These are phyloP conservation scores for Tylopilus plumbeoviolaceoides DNA, from an alignment of 768 basidiomycete species.

Conservation along the genomic window DNA sequence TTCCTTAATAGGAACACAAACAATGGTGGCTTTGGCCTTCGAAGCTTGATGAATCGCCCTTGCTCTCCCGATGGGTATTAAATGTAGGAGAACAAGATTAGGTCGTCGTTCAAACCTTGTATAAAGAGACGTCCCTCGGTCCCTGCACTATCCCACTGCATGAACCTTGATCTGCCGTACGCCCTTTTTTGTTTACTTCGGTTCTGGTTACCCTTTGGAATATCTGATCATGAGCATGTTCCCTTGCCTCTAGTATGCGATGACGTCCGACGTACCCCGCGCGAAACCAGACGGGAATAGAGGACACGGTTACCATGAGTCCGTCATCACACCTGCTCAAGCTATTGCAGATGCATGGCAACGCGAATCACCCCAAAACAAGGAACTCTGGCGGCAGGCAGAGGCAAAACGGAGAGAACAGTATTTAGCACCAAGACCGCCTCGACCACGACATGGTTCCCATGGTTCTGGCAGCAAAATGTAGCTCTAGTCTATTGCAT, in stretches of 20 bases:
- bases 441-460: constrained; percentile 25
- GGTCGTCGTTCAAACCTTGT: constrained; percentile 30
- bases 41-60: constrained; percentile 19
- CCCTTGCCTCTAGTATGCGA: constrained; percentile 29
- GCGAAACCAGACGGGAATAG: constrained; percentile 33
- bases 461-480: constrained; percentile 47
- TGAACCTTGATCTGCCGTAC: constrained; percentile 37
- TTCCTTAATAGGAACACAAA: constrained; percentile 31
- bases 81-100: constrained; percentile 31
- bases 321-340: constrained; percentile 47
- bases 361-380: constrained; percentile 53
- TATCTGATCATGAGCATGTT: constrained; percentile 32
- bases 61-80: constrained; percentile 24
- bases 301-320: constrained; percentile 26
- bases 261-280: constrained; percentile 34
- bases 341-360: constrained; percentile 70
- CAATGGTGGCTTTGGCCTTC: constrained; percentile 26
- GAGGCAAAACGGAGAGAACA: constrained; percentile 45
- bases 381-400: constrained; percentile 57
- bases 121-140: constrained; percentile 32
- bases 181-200: constrained; percentile 31
- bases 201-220: constrained; percentile 18
- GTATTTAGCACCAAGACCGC: constrained; percentile 39
- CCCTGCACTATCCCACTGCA: constrained; percentile 29
- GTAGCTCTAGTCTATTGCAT: constrained; percentile 32